Evolutionary conservation across 495 filamentous ascomycete genomes (phyloP).

Genomic region (Aspergillus mulundensis): DNA sequence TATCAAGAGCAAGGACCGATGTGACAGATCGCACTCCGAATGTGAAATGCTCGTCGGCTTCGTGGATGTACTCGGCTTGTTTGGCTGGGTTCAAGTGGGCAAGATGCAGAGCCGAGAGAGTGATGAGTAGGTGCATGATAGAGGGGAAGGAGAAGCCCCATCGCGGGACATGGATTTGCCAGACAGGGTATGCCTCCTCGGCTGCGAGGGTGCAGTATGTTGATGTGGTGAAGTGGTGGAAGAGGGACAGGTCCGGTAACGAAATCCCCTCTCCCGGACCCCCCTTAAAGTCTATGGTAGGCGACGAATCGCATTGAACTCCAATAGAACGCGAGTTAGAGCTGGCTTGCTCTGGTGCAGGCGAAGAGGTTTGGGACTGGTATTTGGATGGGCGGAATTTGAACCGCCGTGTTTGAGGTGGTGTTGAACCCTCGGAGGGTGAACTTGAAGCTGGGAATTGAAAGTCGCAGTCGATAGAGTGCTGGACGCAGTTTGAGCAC

Average conservation of each 20-base stretch:
- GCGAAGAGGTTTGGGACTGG: constrained; percentile 1
- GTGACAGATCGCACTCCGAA: constrained; percentile 44
- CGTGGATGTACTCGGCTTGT: constrained; percentile 23
- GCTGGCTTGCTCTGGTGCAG: neutral
- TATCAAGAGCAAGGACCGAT: constrained; percentile 20
- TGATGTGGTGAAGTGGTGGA: constrained; percentile 21
- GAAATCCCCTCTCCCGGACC: constrained; percentile 19
- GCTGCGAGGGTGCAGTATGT: constrained; percentile 16
- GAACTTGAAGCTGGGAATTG: constrained; percentile 2
- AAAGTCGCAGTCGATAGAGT: constrained; percentile 34
- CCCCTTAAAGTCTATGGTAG: neutral
- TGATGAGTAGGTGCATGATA: constrained; percentile 43
- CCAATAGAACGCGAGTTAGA: constrained; percentile 5
- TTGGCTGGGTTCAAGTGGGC: constrained; percentile 31
- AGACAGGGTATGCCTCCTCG: constrained; percentile 22
- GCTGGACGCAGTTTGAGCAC: constrained; percentile 31
- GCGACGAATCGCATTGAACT: constrained; percentile 15
- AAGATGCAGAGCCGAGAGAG: constrained; percentile 42
- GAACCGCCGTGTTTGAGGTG: constrained; percentile 3
- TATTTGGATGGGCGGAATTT: constrained; percentile 27
- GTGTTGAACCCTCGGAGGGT: neutral
- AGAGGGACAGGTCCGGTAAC: constrained; percentile 22
- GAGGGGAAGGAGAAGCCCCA: constrained; percentile 41
- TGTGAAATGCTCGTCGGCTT: constrained; percentile 45
- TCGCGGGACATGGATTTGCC: constrained; percentile 36